These are phyloP conservation scores for Ceratobasidium sp. DNA, from an alignment of 1,284 basidiomycete genomes.

Conservation along the genomic window DNA sequence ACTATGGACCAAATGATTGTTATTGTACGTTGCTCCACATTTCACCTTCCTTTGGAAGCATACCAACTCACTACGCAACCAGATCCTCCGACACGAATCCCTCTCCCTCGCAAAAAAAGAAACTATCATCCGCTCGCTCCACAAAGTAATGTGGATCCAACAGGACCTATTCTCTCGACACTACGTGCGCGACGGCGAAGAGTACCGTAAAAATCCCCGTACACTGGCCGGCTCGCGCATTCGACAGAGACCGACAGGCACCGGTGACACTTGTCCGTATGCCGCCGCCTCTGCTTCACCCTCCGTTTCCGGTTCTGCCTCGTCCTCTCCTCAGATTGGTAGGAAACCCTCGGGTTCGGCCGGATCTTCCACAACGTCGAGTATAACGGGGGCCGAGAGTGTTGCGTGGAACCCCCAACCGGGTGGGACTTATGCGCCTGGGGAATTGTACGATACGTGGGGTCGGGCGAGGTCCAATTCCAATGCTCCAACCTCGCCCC, in stretches of 20 bases:
- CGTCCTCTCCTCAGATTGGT: not conserved
- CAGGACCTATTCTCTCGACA: slow-evolving; percentile 43
- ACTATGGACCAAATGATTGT: slow-evolving; percentile 42
- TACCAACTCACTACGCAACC: not conserved
- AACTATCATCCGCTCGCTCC: slow-evolving; percentile 36
- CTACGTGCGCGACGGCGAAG: slow-evolving; percentile 40
- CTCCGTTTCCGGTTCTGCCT: not conserved
- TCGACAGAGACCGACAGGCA: not conserved
- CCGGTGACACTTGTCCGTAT: slow-evolving; percentile 13
- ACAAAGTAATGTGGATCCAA: slow-evolving; percentile 45
- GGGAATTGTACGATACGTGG: slow-evolving; percentile 20
- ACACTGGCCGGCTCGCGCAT: slow-evolving; percentile 30
- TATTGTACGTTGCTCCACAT: slow-evolving; percentile 6
- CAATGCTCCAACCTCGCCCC: not conserved
- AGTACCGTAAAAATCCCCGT: slow-evolving; percentile 26
- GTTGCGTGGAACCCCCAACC: slow-evolving; percentile 37
- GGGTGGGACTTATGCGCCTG: slow-evolving; percentile 16
- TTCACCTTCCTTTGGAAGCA: no score
- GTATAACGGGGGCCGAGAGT: slow-evolving; percentile 37
- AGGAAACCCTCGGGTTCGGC: not conserved
- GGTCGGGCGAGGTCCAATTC: slow-evolving; percentile 14
- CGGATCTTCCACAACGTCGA: slow-evolving; percentile 8
- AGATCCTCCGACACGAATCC: slow-evolving; percentile 32
- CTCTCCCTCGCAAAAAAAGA: slow-evolving; percentile 22
- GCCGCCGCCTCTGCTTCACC: slow-evolving; percentile 1